Conservation (phyloP, 306 rosid species). For the Alnus rubra region DNA sequence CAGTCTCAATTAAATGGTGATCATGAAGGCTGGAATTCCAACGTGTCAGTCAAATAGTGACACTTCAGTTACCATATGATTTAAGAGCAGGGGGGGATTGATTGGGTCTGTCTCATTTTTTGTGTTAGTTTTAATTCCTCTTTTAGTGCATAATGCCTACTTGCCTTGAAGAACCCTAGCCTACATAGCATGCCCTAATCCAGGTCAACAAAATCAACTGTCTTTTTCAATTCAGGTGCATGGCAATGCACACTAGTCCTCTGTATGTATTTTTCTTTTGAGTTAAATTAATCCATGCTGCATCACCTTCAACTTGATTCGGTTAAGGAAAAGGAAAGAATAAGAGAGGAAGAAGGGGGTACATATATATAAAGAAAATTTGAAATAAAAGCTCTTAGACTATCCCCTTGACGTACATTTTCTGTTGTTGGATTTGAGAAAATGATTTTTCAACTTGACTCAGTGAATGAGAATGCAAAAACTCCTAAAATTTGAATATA, state of each 20-base stretch:
- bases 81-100: too few species aligned
- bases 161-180: not conserved
- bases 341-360: too few species aligned
- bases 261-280: not conserved
- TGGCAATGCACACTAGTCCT: not conserved
- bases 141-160: not conserved
- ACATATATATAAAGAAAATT: too few species aligned
- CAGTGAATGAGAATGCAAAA: too few species aligned
- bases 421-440: too few species aligned
- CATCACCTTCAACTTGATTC: too few species aligned
- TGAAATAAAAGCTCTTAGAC: too few species aligned
- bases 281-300: not conserved
- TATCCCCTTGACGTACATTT: too few species aligned
- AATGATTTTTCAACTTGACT: too few species aligned
- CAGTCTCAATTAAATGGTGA: constrained; percentile 52
- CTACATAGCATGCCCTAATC: not conserved
- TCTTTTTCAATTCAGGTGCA: not conserved
- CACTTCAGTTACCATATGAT: constrained; percentile 34
- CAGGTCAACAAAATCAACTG: not conserved
- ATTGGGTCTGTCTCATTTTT: not conserved
- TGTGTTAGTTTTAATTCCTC: constrained; percentile 36
- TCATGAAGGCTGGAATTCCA: constrained; percentile 25
- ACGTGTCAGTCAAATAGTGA: constrained; percentile 49
- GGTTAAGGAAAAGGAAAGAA: too few species aligned
- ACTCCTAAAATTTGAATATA: too few species aligned